Percentiles rank a stretch among this genome's conserved stretches.
phyloP scores from a whole-genome alignment of 768 basidiomycete species.

The Leccinum imitatum region DNA sequence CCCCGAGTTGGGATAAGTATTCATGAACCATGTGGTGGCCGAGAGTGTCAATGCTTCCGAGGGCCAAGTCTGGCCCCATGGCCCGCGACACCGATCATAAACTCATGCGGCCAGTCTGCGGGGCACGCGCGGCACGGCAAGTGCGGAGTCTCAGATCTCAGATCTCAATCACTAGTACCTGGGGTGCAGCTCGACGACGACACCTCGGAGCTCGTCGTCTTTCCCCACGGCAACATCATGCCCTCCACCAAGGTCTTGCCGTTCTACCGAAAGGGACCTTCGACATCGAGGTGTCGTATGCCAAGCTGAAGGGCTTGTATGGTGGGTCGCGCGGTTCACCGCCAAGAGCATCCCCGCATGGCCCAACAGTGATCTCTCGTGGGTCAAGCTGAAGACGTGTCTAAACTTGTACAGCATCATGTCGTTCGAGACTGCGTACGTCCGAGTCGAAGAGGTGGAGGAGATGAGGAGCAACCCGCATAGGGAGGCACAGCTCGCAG shows the following conservation, averaged over 20 bases:
- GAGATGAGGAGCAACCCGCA: constrained; percentile 62
- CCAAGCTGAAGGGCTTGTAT: constrained; percentile 68
- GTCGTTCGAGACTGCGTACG: constrained; percentile 83
- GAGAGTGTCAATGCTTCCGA: no score
- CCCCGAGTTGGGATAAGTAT: no score
- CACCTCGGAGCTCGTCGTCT: constrained; percentile 80
- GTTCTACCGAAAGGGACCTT: constrained; percentile 91
- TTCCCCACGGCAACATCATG: constrained; percentile 78
- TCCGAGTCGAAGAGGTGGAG: constrained; percentile 64
- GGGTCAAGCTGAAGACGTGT: constrained; percentile 88
- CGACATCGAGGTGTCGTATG: constrained; percentile 84
- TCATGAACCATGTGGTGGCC: no score
- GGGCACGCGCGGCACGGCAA: no score
- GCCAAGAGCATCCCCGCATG: constrained; percentile 77
- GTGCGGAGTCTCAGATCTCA: no score
- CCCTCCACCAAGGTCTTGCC: constrained; percentile 96
- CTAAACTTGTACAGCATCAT: constrained; percentile 84
- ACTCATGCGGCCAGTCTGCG: no score
- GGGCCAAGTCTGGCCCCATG: no score
- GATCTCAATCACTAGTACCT: no score
- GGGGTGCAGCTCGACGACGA: constrained; percentile 62
- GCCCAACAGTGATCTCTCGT: constrained; percentile 68
- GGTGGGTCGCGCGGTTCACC: constrained; percentile 75
- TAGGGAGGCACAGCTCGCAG: constrained; percentile 49
- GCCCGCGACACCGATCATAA: no score